Evolutionary conservation across 108 stramenopile genomes (phyloP), one percentile per base, ranked within the genome.

Genomic region (Skeletonema menzelii): DNA sequence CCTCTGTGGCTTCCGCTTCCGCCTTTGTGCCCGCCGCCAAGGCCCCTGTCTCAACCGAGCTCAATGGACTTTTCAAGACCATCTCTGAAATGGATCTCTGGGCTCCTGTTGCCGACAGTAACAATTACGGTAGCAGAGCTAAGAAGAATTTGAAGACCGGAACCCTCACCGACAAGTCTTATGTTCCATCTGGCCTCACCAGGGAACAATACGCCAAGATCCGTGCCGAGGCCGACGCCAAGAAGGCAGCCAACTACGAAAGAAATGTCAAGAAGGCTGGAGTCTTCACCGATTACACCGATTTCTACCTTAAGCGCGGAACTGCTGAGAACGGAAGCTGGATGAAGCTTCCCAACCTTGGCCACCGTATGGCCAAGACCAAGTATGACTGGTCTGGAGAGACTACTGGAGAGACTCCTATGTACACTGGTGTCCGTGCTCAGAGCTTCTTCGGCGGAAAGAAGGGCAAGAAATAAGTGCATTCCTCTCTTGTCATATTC

Each of bases 361-460:
- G 93, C 67, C 93, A 94, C 86, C 53, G 65, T 27, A 90, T 94
- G 89, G 93, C 85, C 46, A 94, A 94, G 88, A 89, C 88, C 77
- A 89, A 89, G 86, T 89, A 84, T 38, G 88, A 89, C 68, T 87
- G 81, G 77, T 82, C 73, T 72, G 86, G 86, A 46, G 70, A 79
- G 56, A 64, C 68, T 34, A 37, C 58, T 40, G 83, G 73, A 35
- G 56, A 59, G 22, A 47, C 46, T 19, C 76, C 76, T 66, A 12
- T 60, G n/a, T 77, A 63, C 62, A 73, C 75, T 53, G 76, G 71
- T 4, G 63, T 82, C 27, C 27, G 47, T 2, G 70, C 53, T 53
- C 35, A 37, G 35, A 37, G 4, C n/a, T 47, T 47, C 15, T 47
- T 47, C 46, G 46, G 46, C 46, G 38, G 40, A 15, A 42, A 42